Base-by-base conservation (phyloP, 176 grass and related monocot species). In the Hyparrhenia diplandra region DNA sequence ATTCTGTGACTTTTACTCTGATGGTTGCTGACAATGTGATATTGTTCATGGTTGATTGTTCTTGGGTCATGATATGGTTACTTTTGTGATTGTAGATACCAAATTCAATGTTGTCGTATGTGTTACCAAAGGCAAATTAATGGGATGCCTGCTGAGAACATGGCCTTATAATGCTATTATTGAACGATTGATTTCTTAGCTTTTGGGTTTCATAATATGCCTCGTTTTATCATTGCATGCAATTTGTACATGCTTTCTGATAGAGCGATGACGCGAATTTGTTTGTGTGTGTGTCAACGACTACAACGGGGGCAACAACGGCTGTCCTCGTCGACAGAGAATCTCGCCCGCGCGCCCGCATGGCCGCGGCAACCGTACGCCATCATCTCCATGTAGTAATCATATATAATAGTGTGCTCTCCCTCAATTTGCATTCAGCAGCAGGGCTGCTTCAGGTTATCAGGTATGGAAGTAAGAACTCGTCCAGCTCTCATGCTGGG, bases 1-100 rank as follows among this genome's bases (percentile, higher is more conserved):
- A 32, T n/a, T n/a, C n/a, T n/a, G n/a, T n/a, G n/a, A n/a, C n/a
- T n/a, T 39, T n/a, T n/a, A n/a, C 36, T 55, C 41, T 68, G 30
- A 63, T 84, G 25, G 13, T 76, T 10, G 32, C 30, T 86, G 88
- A 78, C 79, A 49, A 45, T 80, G 29, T 32, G 47, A 74, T 71
- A 28, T 65, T 24, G 43, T 58, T 80, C 58, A 67, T 37, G 66
- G 6, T 25, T 67, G 30, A 76, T 60, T 61, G 43, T 29, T 36
- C 24, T 59, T 65, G 29, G 70, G 52, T 21, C 30, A 35, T 84
- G 35, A 29, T 64, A 81, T 77, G 24, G 29, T 30, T 16, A 80
- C 47, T 16, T 64, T 12, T 23, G 52, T 54, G 67, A 57, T 83
- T 2, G 18, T 71, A 40, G 60, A 65, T 75, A 43, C 31, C 30